Conservation (phyloP, 2,329 filamentous ascomycete species). For the Fusarium duplospermum region DNA sequence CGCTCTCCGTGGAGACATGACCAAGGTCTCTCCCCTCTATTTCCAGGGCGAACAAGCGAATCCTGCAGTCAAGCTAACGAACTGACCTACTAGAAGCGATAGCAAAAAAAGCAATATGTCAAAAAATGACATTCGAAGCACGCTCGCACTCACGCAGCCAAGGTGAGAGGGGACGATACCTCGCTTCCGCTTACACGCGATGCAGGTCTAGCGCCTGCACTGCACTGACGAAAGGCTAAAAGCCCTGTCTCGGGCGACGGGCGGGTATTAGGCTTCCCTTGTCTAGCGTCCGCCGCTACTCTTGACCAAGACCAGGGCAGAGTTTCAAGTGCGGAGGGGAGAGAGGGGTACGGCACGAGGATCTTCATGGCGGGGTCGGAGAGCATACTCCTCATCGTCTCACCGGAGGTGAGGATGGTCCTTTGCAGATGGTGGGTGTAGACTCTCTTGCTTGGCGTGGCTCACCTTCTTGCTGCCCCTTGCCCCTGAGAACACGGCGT, state of each 20-base stretch:
- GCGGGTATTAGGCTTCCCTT: not conserved
- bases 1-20: not conserved
- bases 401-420: not conserved
- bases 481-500: not conserved
- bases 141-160: not conserved
- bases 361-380: not conserved
- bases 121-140: not conserved
- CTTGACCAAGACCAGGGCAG: not conserved
- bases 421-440: not conserved
- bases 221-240: not conserved
- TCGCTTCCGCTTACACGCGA: not conserved
- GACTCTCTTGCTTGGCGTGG: not conserved
- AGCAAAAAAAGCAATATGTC: not conserved
- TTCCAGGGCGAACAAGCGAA: slow-evolving; percentile 8
- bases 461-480: not conserved
- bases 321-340: not conserved
- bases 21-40: not conserved
- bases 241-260: not conserved
- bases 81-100: not conserved
- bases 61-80: not conserved
- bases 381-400: not conserved
- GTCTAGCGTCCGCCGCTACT: not conserved
- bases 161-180: not conserved
- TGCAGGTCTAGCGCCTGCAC: not conserved
- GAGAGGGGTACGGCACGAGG: not conserved